These are phyloP conservation scores for Leishmania arabica DNA, from an alignment of 208 protist species.

Conservation along the genomic window DNA sequence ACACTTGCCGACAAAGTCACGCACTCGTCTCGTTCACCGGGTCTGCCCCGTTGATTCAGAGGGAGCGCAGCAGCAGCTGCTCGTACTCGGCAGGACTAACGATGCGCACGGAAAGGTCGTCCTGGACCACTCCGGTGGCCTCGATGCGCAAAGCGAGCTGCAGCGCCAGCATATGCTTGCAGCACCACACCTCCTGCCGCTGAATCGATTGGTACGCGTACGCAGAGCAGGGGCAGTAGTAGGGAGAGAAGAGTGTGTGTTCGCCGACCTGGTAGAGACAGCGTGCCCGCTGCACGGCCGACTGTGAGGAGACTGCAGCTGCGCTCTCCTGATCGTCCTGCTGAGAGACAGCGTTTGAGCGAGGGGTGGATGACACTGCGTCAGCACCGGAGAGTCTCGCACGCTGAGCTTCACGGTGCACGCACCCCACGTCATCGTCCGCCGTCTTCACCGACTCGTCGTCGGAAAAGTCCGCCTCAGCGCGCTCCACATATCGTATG, in stretches of 20 bases:
- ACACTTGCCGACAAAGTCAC: background rate
- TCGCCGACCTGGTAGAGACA: conserved; percentile 81
- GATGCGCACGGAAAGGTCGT: conserved; percentile 46
- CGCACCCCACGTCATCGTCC: background rate
- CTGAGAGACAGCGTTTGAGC: background rate
- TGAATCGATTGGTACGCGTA: conserved; percentile 80
- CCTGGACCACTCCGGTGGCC: conserved; percentile 46
- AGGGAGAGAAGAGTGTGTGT: conserved; percentile 70
- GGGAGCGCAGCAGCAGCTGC: conserved; percentile 19
- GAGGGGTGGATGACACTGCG: background rate
- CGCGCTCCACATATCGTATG: conserved; percentile 55
- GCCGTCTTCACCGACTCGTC: background rate
- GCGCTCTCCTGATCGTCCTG: background rate
- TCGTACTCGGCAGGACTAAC: conserved; percentile 35
- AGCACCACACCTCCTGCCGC: conserved; percentile 72
- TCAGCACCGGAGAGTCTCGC: background rate
- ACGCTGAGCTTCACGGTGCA: background rate
- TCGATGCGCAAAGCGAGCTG: conserved; percentile 66
- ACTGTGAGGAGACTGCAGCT: background rate
- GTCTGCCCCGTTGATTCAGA: conserved; percentile 5
- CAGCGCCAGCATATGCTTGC: conserved; percentile 86
- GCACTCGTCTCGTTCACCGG: background rate
- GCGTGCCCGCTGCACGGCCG: conserved; percentile 18
- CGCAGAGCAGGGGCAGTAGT: conserved; percentile 82
- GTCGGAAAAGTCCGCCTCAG: background rate